Base-by-base conservation (phyloP, 306 rosid genomes). In the Fragaria iinumae region DNA sequence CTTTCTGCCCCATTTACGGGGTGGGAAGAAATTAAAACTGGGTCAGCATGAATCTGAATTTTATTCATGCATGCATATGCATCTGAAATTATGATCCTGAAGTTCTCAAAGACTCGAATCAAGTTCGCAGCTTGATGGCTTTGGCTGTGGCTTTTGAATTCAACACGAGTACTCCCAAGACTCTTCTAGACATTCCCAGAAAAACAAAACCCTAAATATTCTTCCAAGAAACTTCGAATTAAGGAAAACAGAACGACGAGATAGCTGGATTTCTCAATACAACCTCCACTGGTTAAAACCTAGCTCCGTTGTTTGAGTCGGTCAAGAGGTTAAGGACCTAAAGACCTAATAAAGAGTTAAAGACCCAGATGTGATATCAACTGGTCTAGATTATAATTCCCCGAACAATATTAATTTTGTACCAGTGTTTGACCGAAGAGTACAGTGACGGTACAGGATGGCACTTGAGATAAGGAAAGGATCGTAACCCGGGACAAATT, bases 121-220 rank as follows among this genome's bases (percentile, higher is more conserved):
- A 29, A 29, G 2, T 29, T 29, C 32, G 32, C 32, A 29, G 32
- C 32, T 29, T 29, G 32, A 29, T 29, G 32, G 2, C 32, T 29
- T 29, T 29, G 32, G 32, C 32, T 29, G 32, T 2, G 32, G 32
- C 2, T 29, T 29, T 29, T 4, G 13, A 53, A 55, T 39, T 72
- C 67, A 38, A 39, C 6, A 39, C 27, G 8, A 39, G 65, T 32
- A 38, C 41, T 38, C 7, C 41, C 6, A 38, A 38, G 34, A 41
- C 47, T 53, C 65, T 72, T 72, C 76, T 36, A 72, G 76, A 72
- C n/a, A 20, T 36, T 34, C 20, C 3, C 25, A 48, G 34, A 20
- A 29, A 48, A 23, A 1, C 10, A 1, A n/a, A 6, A 25, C 34
- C 18, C 17, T 11, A 4, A 6, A 27, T 27, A 29, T 29, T 29